Conservation (phyloP, 2,329 filamentous ascomycete species). For the Elsinoe perseae region DNA sequence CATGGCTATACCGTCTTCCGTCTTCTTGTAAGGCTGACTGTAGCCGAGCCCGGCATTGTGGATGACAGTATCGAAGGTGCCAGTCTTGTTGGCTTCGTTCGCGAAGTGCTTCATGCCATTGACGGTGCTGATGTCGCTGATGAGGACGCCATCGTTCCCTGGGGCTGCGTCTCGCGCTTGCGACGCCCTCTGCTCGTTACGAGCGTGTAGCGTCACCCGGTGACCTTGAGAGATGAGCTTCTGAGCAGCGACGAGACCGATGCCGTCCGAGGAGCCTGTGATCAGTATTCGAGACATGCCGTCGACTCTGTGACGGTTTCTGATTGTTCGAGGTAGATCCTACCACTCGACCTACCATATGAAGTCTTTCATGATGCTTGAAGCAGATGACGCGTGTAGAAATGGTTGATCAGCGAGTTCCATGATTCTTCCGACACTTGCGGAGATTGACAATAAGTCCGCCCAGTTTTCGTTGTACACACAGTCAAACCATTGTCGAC, state of each 20-base stretch:
- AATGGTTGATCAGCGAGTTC: background rate
- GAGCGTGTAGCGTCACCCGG: constrained; percentile 49
- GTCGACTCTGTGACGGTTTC: background rate
- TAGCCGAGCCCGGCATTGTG: constrained; percentile 51
- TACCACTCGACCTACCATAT: background rate
- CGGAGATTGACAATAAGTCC: background rate
- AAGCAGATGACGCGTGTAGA: background rate
- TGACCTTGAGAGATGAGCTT: constrained; percentile 46
- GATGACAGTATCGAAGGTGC: constrained; percentile 48
- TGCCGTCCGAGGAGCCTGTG: constrained; percentile 52
- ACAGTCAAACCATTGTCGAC: too few relatives aligned
- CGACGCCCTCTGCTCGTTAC: constrained; percentile 46
- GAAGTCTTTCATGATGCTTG: background rate
- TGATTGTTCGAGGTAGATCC: background rate
- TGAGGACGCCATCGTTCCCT: constrained; percentile 43
- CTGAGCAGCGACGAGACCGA: constrained; percentile 46
- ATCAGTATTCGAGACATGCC: constrained; percentile 43
- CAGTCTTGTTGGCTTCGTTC: constrained; percentile 41
- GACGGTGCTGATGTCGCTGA: constrained; percentile 47
- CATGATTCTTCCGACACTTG: background rate
- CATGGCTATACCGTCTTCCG: constrained; percentile 40
- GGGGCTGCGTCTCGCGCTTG: constrained; percentile 44
- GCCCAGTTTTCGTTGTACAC: background rate
- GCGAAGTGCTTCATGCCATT: constrained; percentile 47
- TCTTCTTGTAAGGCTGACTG: constrained; percentile 37